phyloP scores from a whole-genome alignment of 768 basidiomycete genomes.

The Trametes cubensis region DNA sequence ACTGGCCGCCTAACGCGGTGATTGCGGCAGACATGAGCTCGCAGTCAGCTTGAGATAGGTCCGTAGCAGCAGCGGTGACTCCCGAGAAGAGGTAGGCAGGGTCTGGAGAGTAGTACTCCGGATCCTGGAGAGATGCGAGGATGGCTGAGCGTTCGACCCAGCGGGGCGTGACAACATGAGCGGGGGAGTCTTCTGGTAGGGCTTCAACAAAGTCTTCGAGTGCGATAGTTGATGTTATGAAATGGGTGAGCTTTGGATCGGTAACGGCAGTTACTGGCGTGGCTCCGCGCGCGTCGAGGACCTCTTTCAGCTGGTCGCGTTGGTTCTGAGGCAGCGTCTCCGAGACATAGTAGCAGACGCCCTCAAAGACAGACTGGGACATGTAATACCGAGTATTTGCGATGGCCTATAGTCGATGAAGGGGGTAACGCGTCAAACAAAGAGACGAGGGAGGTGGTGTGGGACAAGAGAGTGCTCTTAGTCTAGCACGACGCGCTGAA shows the following conservation, averaged over 20 bases:
- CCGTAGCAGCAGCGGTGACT: slow-evolving; percentile 70
- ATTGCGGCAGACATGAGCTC: slow-evolving; percentile 77
- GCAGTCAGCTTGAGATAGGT: slow-evolving; percentile 65
- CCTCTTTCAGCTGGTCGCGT: slow-evolving; percentile 45
- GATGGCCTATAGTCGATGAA: neutral
- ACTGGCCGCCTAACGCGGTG: slow-evolving; percentile 78
- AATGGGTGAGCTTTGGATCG: slow-evolving; percentile 47
- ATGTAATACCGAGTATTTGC: neutral
- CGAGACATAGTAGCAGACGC: slow-evolving; percentile 51
- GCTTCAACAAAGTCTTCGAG: slow-evolving; percentile 59
- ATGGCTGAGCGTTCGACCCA: slow-evolving; percentile 75
- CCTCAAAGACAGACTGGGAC: slow-evolving; percentile 40
- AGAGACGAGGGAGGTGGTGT: neutral
- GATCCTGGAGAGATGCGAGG: slow-evolving; percentile 58
- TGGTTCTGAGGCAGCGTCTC: slow-evolving; percentile 48
- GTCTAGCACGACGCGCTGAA: too few species aligned
- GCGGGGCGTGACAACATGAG: slow-evolving; percentile 48
- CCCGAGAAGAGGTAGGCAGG: slow-evolving; percentile 83
- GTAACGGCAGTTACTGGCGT: slow-evolving; percentile 34
- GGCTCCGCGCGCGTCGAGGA: slow-evolving; percentile 59
- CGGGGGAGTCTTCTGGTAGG: slow-evolving; percentile 29
- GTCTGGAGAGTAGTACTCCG: slow-evolving; percentile 73
- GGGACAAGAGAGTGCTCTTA: neutral
- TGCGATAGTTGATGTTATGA: slow-evolving; percentile 58
- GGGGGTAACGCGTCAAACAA: neutral